Evolutionary conservation across 331 rosid genomes (phyloP).

Genomic region (Spiraea crenata): DNA sequence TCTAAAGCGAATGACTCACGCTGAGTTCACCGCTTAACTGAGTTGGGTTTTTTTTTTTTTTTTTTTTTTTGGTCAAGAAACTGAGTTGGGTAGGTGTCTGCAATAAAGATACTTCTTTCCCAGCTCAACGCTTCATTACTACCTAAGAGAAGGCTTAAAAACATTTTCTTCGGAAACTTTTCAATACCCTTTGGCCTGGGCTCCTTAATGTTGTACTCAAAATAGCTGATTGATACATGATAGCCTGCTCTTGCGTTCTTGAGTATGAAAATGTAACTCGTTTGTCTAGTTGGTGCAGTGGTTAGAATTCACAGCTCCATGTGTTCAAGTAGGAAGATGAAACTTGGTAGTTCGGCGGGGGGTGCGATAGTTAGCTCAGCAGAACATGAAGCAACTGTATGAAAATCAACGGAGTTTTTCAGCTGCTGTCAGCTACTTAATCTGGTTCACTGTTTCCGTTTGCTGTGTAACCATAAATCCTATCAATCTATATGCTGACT

Average conservation of each 20-base stretch:
- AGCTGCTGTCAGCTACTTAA: neutral
- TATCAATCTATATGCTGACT: neutral
- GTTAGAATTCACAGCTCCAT: neutral
- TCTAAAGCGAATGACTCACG: conserved; percentile 7
- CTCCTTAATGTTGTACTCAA: conserved; percentile 4
- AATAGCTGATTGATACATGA: neutral
- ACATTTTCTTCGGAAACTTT: neutral
- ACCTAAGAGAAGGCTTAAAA: neutral
- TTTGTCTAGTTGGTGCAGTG: neutral
- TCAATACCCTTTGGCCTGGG: conserved; percentile 5
- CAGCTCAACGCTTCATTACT: neutral
- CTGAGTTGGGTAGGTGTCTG: too few species aligned
- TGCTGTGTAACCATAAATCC: neutral
- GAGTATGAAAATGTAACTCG: neutral
- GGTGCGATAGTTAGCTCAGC: neutral
- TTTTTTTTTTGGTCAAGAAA: too few species aligned
- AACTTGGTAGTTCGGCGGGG: neutral
- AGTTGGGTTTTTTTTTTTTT: too few species aligned
- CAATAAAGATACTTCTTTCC: neutral
- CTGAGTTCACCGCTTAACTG: neutral
- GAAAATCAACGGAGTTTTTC: neutral
- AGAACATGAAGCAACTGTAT: neutral
- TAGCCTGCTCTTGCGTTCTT: neutral
- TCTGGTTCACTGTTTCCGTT: neutral
- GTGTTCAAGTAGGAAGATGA: neutral